A percentile compares a stretch with the other conserved stretches of the same genome.
Evolutionary conservation across 805 yeast genomes (phyloP).

Genomic region (Barnettozyma populi): DNA sequence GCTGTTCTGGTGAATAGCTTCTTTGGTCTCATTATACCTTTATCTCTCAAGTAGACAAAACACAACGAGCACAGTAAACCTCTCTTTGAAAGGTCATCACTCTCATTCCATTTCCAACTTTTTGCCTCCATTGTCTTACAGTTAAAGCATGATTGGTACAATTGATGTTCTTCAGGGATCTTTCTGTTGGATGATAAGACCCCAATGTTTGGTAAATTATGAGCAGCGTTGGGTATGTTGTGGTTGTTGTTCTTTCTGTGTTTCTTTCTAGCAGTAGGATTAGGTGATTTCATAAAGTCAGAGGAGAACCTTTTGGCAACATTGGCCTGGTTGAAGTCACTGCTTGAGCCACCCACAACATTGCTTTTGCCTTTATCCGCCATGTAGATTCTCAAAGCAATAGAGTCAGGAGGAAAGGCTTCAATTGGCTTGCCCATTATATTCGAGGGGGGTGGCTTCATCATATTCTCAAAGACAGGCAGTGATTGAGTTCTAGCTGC

Average conservation of each 20-base stretch:
- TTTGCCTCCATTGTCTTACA: slow-evolving; percentile 23
- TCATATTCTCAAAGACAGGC: slow-evolving; percentile 27
- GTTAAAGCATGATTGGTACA: slow-evolving; percentile 22
- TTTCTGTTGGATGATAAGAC: neutral
- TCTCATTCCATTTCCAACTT: slow-evolving; percentile 26
- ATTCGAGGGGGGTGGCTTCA: slow-evolving; percentile 7
- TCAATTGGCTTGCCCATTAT: slow-evolving; percentile 14
- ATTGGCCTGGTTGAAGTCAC: slow-evolving; percentile 6
- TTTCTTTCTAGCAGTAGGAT: slow-evolving; percentile 4
- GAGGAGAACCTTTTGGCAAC: slow-evolving; percentile 25
- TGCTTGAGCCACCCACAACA: neutral
- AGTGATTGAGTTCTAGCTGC: slow-evolving; percentile 41
- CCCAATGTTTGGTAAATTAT: neutral
- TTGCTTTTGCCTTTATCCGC: slow-evolving; percentile 21
- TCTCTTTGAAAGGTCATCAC: slow-evolving; percentile 19
- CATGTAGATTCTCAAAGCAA: slow-evolving; percentile 24
- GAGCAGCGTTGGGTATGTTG: neutral
- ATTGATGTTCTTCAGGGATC: slow-evolving; percentile 13
- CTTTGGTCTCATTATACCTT: slow-evolving; percentile 24
- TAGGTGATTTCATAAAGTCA: slow-evolving; percentile 17
- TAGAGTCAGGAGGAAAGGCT: slow-evolving; percentile 23
- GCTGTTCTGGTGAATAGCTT: slow-evolving; percentile 14
- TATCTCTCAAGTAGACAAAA: slow-evolving; percentile 19
- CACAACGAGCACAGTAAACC: slow-evolving; percentile 25
- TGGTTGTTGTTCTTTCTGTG: slow-evolving; percentile 4